Percentiles rank a stretch among this genome's conserved stretches.
Evolutionary conservation across 805 yeast genomes (phyloP).

Genomic region (Starmerella roubikii): DNA sequence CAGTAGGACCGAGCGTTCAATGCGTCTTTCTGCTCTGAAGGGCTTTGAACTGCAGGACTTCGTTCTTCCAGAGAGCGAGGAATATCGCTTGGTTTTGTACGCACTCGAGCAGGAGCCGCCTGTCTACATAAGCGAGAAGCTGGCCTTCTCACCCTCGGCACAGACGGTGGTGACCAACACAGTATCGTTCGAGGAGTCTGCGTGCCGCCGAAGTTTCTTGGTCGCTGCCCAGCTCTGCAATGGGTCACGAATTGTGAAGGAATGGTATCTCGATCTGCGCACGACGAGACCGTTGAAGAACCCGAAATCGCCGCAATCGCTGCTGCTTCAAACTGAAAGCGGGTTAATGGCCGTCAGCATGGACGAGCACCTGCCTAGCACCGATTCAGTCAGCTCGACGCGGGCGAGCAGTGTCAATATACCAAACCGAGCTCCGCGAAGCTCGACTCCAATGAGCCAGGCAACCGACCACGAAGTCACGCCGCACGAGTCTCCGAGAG

Average conservation of each 20-base stretch:
- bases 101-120: slow-evolving; percentile 12
- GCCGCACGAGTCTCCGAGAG: too few species aligned
- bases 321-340: neutral
- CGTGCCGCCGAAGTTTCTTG: slow-evolving; percentile 4
- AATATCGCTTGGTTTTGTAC: slow-evolving; percentile 12
- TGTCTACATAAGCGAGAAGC: slow-evolving; percentile 14
- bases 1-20: neutral
- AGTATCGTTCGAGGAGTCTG: slow-evolving; percentile 3
- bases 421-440: neutral
- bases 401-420: too few species aligned
- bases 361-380: too few species aligned
- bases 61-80: neutral
- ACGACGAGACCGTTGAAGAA: neutral
- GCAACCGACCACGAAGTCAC: too few species aligned
- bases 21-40: slow-evolving; percentile 6
- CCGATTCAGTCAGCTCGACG: too few species aligned
- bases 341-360: slow-evolving; percentile 2
- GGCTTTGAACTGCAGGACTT: slow-evolving; percentile 5
- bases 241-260: neutral
- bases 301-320: neutral
- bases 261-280: slow-evolving; percentile 13
- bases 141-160: neutral
- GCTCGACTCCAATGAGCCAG: neutral
- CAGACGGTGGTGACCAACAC: neutral
- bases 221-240: slow-evolving; percentile 10